Conservation (phyloP, 192 early-diverging fungal species). For the Coemansia sp. region DNA sequence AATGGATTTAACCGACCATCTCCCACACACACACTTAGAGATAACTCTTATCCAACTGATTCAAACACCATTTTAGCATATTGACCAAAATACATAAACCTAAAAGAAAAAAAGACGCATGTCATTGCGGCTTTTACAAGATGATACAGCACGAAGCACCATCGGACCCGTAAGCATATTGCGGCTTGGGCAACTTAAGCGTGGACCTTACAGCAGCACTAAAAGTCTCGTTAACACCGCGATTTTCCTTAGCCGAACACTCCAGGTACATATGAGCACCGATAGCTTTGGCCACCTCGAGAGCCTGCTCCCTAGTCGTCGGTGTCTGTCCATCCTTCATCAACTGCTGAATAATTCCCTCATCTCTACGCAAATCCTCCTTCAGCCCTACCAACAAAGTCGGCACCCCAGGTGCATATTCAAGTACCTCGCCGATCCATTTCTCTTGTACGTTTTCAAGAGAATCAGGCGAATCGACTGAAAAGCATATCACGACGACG, state of each 20-base stretch:
- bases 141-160: slow-evolving; percentile 34
- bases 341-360: slow-evolving; percentile 37
- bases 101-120: background rate
- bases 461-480: slow-evolving; percentile 81
- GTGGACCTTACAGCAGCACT: slow-evolving; percentile 61
- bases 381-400: slow-evolving; percentile 48
- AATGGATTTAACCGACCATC: too few species aligned
- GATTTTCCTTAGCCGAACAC: slow-evolving; percentile 80
- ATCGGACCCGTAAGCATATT: slow-evolving; percentile 10
- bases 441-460: slow-evolving; percentile 73
- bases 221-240: slow-evolving; percentile 86
- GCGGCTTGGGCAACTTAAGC: slow-evolving; percentile 21
- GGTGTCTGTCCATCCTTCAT: slow-evolving; percentile 46
- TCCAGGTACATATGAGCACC: slow-evolving; percentile 88
- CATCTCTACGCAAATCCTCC: slow-evolving; percentile 50
- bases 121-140: slow-evolving; percentile 9
- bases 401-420: slow-evolving; percentile 38
- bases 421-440: slow-evolving; percentile 44
- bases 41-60: too few species aligned
- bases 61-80: too few species aligned
- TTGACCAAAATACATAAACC: too few species aligned
- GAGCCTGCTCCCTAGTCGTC: slow-evolving; percentile 59
- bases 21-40: too few species aligned
- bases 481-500: slow-evolving; percentile 92
- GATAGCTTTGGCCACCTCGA: slow-evolving; percentile 77